Base-by-base conservation (phyloP, 164 flowering plant genomes). In the Stephania yunnanensis region DNA sequence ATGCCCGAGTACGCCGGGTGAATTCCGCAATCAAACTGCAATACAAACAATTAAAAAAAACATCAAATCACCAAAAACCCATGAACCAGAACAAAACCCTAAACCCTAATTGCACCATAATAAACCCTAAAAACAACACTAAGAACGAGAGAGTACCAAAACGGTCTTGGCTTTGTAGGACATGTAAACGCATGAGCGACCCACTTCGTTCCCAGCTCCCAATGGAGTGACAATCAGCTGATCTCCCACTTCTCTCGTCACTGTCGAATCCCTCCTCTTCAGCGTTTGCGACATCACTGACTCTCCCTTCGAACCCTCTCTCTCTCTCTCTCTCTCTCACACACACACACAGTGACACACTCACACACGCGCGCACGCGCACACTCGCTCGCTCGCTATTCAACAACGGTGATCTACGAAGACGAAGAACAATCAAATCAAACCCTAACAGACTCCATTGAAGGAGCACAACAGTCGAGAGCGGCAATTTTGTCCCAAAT, bases 171-270 rank as follows among this genome's bases (percentile, higher is more conserved):
- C 88, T 76, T 87, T 91, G 86, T 78, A 95, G 31, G 97, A 80
- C 97, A 95, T 93, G 86, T 89, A 86, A 67, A 90, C 93, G 66
- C 97, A 95, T 13, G 98, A 95, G n/a, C 98, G 87, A n/a, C 98
- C 98, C 19, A 95, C 99, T 92, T 95, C 99, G 84, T 74, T 95
- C 8, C 99, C 99, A 29, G 98, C 98, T 6, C 99, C 99, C 53
- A 95, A 79, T n/a, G 99, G 98, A 0, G 93, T 93, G 12, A 95
- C 80, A 29, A 85, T 88, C 7, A 95, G 93, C 78, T 86, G 87
- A 76, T 95, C 99, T 10, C 87, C 93, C 6, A 48, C 70, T 81
- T 91, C 97, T 77, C 91, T 85, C 6, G 84, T 52, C 5, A 66
- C 77, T 0, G 90, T 74, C 19, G 86, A 72, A 67, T 90, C 92